phyloP scores from a whole-genome alignment of 2,329 filamentous ascomycete species.

The Fusarium temperatum region DNA sequence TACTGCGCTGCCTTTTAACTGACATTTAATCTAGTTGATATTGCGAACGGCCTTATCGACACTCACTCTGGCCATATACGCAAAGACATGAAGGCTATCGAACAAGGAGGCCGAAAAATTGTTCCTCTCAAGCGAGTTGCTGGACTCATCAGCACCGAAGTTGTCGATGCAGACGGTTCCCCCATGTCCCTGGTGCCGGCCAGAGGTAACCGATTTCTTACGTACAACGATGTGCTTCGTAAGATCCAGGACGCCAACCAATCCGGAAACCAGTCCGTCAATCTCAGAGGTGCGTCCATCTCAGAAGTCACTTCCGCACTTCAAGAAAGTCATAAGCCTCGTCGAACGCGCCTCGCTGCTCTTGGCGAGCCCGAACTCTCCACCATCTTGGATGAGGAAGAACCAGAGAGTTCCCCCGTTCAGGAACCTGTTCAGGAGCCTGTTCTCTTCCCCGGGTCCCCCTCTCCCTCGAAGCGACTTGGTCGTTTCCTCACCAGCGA shows the following conservation, averaged over 20 bases:
- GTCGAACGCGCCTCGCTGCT: slow-evolving; percentile 35
- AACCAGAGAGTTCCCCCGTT: slow-evolving; percentile 42
- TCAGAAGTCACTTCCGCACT: slow-evolving; percentile 36
- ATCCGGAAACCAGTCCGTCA: slow-evolving; percentile 34
- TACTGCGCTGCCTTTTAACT: background rate
- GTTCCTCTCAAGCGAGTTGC: slow-evolving; percentile 45
- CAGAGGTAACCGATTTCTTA: slow-evolving; percentile 40
- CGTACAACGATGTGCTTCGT: slow-evolving; percentile 38
- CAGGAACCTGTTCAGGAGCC: slow-evolving; percentile 37
- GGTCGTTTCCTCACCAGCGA: slow-evolving; percentile 41
- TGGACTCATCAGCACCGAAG: slow-evolving; percentile 8
- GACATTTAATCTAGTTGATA: slow-evolving; percentile 37
- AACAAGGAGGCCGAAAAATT: slow-evolving; percentile 16
- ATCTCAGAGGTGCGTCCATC: slow-evolving; percentile 41
- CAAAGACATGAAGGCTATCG: slow-evolving; percentile 13
- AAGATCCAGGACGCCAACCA: slow-evolving; percentile 38
- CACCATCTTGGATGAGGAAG: slow-evolving; percentile 43
- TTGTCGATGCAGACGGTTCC: background rate
- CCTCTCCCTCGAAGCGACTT: slow-evolving; percentile 46
- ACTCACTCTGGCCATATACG: slow-evolving; percentile 17
- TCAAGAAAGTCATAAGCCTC: slow-evolving; percentile 28
- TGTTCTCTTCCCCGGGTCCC: slow-evolving; percentile 34
- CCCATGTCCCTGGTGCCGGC: background rate
- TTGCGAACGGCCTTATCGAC: slow-evolving; percentile 37
- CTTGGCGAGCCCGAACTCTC: slow-evolving; percentile 39